Conservation (phyloP, 2,329 filamentous ascomycete species). For the Aspergillus novofumigatus region DNA sequence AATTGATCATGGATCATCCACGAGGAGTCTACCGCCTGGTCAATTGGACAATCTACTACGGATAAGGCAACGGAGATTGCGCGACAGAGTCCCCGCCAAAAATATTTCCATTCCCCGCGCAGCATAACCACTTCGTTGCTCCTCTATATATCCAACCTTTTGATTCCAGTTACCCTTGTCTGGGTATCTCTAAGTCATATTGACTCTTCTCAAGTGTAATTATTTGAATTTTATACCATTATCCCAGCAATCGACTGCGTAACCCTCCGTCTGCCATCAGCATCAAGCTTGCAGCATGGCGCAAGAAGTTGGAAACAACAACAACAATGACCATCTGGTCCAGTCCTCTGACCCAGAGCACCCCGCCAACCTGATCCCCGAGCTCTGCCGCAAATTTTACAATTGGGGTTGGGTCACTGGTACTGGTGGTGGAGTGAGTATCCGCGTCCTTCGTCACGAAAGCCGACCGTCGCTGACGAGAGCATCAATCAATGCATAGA, state of each 20-base stretch:
- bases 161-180: not conserved
- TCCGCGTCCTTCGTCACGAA: slow-evolving; percentile 7
- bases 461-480: slow-evolving; percentile 3
- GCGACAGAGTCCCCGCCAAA: not conserved
- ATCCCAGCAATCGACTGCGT: not conserved
- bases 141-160: not conserved
- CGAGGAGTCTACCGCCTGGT: not conserved
- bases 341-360: slow-evolving; percentile 68
- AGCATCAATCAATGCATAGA: slow-evolving; percentile 22
- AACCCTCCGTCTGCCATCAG: not conserved
- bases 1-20: not conserved
- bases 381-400: slow-evolving; percentile 94
- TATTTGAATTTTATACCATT: not conserved
- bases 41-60: not conserved
- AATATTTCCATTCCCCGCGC: not conserved
- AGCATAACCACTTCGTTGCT: too few species aligned
- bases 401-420: slow-evolving; percentile 76
- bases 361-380: slow-evolving; percentile 91
- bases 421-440: slow-evolving; percentile 43
- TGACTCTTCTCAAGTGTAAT: not conserved
- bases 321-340: slow-evolving; percentile 52
- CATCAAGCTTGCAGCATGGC: slow-evolving; percentile 19
- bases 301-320: slow-evolving; percentile 14
- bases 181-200: not conserved
- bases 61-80: not conserved